Base-by-base conservation (phyloP, 2,329 filamentous ascomycete genomes). In the Neonectria sp. region DNA sequence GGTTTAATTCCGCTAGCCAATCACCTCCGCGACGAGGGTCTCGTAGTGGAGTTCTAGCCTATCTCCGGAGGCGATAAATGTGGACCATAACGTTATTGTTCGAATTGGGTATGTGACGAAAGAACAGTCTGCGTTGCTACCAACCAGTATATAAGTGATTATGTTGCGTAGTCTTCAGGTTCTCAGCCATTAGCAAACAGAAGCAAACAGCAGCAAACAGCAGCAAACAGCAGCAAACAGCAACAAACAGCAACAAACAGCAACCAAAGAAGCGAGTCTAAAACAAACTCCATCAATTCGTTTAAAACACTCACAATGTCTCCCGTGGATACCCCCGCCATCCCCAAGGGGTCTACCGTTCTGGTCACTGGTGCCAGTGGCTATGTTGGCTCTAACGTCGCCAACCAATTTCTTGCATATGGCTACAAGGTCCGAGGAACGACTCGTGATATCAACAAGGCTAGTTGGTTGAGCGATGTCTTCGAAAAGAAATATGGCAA, bases 341-440 rank as follows among this genome's bases (percentile, higher is more conserved):
- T 53, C 51, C 62, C 62, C n/a, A 53, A 60, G 31, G 62, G 49
- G 17, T 80, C 80, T 0, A 74, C 71, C 0, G 71, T 84, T 9
- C 76, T 84, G 5, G 73, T 84, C 17, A 84, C 82, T 0, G 82
- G 81, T 4, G 75, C 70, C 40, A 84, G 81, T 58, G 82, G 82
- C 15, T 79, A 78, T 66, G 76, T 85, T 35, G 82, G 71, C 25
- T 79, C 79, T 2, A 78, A 84, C 43, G 74, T 82, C 9, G 79
- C 77, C 11, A 75, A 80, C 55, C 75, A 82, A 52, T 59, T 83
- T 15, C 76, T 84, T 4, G 48, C 67, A 1, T 68, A 71, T 1
- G 83, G 83, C 15, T 84, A 81, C 69, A 76, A 76, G 13, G 83
- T 86, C 12, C 80, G 82, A 25, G 83, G 83, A 3, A 83, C 82